These are phyloP conservation scores for Camelina neglecta DNA, from an alignment of 345 rosid species.

Conservation along the genomic window DNA sequence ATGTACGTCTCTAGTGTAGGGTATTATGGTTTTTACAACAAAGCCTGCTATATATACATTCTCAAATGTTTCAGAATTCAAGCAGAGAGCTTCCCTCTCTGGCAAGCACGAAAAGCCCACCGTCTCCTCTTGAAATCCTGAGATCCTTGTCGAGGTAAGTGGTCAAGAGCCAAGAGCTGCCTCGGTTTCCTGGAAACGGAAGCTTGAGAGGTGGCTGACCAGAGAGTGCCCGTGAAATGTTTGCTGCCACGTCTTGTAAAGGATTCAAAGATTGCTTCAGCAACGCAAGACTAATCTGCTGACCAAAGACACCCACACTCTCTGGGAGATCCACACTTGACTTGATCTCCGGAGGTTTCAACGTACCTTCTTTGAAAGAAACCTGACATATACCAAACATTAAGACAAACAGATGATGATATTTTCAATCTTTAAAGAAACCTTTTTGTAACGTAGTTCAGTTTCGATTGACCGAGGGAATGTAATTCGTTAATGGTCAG, in stretches of 20 bases:
- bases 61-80: conserved; percentile 38
- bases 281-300: conserved; percentile 66
- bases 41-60: conserved; percentile 46
- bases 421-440: neutral
- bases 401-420: neutral
- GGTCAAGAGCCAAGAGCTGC: conserved; percentile 82
- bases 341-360: conserved; percentile 86
- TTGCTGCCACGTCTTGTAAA: conserved; percentile 72
- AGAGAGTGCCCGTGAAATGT: conserved; percentile 66
- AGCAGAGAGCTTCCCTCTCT: conserved; percentile 92
- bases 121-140: conserved; percentile 93
- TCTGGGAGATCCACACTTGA: conserved; percentile 75
- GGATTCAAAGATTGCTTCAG: conserved; percentile 80
- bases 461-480: conserved; percentile 5
- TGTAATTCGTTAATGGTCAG: neutral
- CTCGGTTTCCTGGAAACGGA: conserved; percentile 76
- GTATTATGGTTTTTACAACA: conserved; percentile 21
- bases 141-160: conserved; percentile 90
- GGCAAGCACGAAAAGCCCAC: conserved; percentile 92
- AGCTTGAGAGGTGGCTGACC: conserved; percentile 86
- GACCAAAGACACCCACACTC: conserved; percentile 70
- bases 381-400: conserved; percentile 55
- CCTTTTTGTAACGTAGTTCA: neutral
- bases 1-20: conserved; percentile 14
- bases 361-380: conserved; percentile 79